Percentiles rank a stretch among this genome's conserved stretches.
Conservation (phyloP, 768 basidiomycete genomes). For the Suillus luteus region DNA sequence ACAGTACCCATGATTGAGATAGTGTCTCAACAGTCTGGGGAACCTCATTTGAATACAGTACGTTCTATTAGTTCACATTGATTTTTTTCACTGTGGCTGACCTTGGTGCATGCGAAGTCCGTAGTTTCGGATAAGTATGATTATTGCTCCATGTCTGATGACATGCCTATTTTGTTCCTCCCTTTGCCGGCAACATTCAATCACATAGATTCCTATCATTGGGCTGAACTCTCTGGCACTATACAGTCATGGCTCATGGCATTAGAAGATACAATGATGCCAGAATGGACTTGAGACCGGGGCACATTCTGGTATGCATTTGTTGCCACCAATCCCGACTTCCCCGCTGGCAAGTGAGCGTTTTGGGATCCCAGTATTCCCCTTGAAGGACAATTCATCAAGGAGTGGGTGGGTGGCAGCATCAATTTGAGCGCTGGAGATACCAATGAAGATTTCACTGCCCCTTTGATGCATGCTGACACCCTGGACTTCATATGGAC, state of each 20-base stretch:
- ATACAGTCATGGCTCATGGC: slow-evolving; percentile 9
- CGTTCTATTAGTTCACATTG: no score
- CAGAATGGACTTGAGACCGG: slow-evolving; percentile 4
- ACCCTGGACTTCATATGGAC: no score
- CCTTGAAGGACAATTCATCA: slow-evolving; percentile 2
- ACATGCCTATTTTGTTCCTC: slow-evolving; percentile 3
- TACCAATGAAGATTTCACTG: no score
- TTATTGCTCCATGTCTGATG: neutral
- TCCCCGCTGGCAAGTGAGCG: slow-evolving; percentile 2
- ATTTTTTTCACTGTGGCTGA: no score
- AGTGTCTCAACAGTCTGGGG: neutral
- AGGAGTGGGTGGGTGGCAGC: neutral
- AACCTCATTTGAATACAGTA: neutral
- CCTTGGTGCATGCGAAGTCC: neutral
- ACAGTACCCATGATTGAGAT: neutral
- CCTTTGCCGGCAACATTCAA: slow-evolving; percentile 8
- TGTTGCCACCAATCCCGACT: neutral
- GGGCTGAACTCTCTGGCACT: slow-evolving; percentile 1
- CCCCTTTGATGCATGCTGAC: no score
- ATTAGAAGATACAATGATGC: neutral
- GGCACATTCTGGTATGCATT: slow-evolving; percentile 10
- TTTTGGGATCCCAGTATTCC: slow-evolving; percentile 8
- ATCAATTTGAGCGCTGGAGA: no score
- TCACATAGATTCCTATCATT: slow-evolving; percentile 9
- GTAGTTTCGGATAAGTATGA: neutral